phyloP scores from a whole-genome alignment of 1,284 basidiomycete genomes.

The Apiotrichum sp. region DNA sequence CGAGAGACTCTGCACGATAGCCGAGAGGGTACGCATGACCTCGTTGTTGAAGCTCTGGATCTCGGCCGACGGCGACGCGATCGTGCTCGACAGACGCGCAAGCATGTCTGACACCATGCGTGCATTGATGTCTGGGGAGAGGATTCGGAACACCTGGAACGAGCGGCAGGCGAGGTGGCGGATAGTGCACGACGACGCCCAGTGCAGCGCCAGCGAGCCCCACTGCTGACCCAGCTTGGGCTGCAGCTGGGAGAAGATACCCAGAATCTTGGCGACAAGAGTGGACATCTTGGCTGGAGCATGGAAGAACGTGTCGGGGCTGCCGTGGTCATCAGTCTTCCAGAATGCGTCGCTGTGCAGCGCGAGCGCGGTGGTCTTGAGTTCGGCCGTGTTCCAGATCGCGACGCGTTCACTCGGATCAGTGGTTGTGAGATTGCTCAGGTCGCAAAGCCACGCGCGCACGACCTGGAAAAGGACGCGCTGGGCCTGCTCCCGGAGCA shows the following conservation, averaged over 20 bases:
- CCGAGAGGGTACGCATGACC: conserved; percentile 69
- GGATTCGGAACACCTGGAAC: conserved; percentile 78
- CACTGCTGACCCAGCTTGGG: conserved; percentile 66
- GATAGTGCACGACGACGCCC: conserved; percentile 83
- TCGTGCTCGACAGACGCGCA: conserved; percentile 75
- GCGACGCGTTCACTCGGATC: conserved; percentile 20
- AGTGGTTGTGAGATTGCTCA: conserved; percentile 31
- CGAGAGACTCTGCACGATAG: conserved; percentile 58
- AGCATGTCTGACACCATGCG: conserved; percentile 73
- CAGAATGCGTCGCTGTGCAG: conserved; percentile 56
- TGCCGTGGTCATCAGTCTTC: conserved; percentile 60
- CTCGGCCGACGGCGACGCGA: conserved; percentile 63
- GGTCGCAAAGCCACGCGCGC: conserved; percentile 60
- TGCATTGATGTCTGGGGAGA: conserved; percentile 67
- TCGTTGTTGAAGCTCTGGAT: conserved; percentile 79
- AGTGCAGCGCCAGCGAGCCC: conserved; percentile 72
- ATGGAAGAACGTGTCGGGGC: conserved; percentile 32
- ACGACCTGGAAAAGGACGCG: conserved; percentile 72
- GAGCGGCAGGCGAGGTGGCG: conserved; percentile 82
- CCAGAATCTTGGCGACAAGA: conserved; percentile 62
- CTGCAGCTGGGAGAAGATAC: conserved; percentile 62
- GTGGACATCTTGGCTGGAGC: conserved; percentile 62
- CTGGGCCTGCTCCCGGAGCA: conserved; percentile 65
- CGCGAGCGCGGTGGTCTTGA: conserved; percentile 55
- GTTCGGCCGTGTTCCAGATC: conserved; percentile 37